These are phyloP conservation scores for Exserohilum rostratum DNA, from an alignment of 2,329 filamentous ascomycete genomes.

Conservation along the genomic window DNA sequence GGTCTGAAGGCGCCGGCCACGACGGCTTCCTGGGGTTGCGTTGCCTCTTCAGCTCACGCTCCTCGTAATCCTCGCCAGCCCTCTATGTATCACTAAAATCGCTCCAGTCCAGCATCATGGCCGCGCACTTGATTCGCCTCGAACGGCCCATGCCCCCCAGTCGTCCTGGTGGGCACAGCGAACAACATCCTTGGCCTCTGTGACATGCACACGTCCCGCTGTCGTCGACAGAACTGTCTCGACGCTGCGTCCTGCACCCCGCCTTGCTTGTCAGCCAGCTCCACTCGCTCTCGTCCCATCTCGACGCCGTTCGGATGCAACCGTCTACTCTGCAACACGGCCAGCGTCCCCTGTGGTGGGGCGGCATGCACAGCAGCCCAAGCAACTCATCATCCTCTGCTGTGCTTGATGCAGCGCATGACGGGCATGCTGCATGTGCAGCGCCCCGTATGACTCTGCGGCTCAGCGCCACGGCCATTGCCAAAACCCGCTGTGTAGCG, in stretches of 20 bases:
- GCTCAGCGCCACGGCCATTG: slow-evolving; percentile 5
- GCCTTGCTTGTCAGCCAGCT: slow-evolving; percentile 13
- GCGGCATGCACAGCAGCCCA: background rate
- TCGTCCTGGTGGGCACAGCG: too few species aligned
- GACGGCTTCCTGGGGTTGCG: slow-evolving; percentile 5
- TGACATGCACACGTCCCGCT: background rate
- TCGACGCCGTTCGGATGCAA: too few species aligned
- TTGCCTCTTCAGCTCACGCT: too few species aligned
- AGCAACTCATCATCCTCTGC: slow-evolving; percentile 4
- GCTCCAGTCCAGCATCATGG: too few species aligned
- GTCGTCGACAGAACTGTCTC: background rate
- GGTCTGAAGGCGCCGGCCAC: slow-evolving; percentile 13
- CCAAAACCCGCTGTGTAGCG: slow-evolving; percentile 4
- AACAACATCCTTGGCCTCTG: too few species aligned
- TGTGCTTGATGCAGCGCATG: slow-evolving; percentile 3
- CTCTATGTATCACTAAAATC: too few species aligned
- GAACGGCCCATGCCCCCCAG: too few species aligned
- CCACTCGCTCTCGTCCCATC: background rate
- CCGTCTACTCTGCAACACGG: slow-evolving; percentile 16
- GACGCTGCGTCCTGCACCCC: slow-evolving; percentile 19
- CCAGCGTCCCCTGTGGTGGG: background rate
- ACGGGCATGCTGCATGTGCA: background rate
- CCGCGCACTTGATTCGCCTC: too few species aligned
- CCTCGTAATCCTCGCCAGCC: too few species aligned
- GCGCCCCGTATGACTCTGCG: slow-evolving; percentile 18